Evolutionary conservation across 345 rosid species (phyloP), one percentile per base, ranked within the genome.

Genomic region (Angophora floribunda): DNA sequence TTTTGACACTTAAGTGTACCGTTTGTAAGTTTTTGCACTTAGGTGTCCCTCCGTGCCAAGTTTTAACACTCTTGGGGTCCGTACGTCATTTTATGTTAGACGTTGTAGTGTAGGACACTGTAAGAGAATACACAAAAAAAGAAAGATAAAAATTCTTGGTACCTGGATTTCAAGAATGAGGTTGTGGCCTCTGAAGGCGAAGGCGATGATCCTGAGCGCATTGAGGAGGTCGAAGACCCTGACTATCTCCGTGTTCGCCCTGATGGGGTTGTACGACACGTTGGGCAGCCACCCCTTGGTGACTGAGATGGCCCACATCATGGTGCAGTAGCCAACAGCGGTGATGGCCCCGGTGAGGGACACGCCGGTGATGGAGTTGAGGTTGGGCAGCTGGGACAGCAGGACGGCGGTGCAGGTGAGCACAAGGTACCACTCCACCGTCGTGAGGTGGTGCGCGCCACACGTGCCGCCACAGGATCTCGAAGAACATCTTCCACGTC

Each of bases 91-190:
- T 45, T 50, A 24, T 51, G 19, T 86, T 5, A 59, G 75, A 51
- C 19, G 4, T 36, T 36, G 4, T 36, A 30, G 22, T 13, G 28
- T 22, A 15, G 79, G n/a, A 50, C 24, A 21, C 22, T 9, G 55
- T 13, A 30, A 21, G 10, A 24, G 19, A 87, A 21, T 4, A 36
- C 41, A 36, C 41, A 36, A 36, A 36, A 36, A 6, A 14, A 12
- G n/a, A 13, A n/a, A 9, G 6, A 30, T 44, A 2, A 22, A 36
- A 30, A 65, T n/a, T 26, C n/a, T 50, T 19, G 47, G 84, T 85
- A 95, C 96, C 98, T 96, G 98, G 53, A 95, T 96, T 90, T 96
- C 97, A 16, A 96, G 96, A 11, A 93, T 51, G 86, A 95, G 95
- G 90, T 96, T 95, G 90, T 95, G 96, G 75, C 97, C 98, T 75